These are phyloP conservation scores for Penicillium paxilli DNA, from an alignment of 495 filamentous ascomycete genomes.

Conservation along the genomic window DNA sequence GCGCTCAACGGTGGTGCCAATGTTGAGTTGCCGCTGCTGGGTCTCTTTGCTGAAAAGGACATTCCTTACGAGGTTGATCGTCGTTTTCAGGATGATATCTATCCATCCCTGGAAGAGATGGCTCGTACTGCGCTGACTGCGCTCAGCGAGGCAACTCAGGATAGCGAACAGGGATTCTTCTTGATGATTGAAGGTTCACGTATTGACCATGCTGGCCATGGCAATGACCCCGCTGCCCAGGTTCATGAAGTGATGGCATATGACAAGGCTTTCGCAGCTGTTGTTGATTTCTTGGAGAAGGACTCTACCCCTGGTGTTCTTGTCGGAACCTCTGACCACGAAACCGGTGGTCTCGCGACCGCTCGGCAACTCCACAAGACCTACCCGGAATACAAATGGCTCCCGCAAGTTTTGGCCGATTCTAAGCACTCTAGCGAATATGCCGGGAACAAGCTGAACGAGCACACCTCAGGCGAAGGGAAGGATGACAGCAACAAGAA, in stretches of 20 bases:
- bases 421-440: conserved; percentile 77
- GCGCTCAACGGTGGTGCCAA: conserved; percentile 65
- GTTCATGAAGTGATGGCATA: conserved; percentile 93
- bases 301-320: conserved; percentile 73
- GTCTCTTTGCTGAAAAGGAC: conserved; percentile 79
- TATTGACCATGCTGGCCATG: conserved; percentile 95
- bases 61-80: conserved; percentile 94
- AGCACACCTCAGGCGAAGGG: conserved; percentile 47
- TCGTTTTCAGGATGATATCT: conserved; percentile 69
- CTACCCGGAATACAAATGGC: conserved; percentile 85
- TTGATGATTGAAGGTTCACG: conserved; percentile 96
- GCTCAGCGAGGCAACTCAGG: conserved; percentile 77
- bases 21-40: conserved; percentile 79
- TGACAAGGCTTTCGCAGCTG: conserved; percentile 78
- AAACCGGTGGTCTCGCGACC: conserved; percentile 84
- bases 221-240: conserved; percentile 92
- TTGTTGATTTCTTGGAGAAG: conserved; percentile 79
- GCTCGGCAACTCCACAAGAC: conserved; percentile 68
- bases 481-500: conserved; percentile 19
- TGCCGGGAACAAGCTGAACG: conserved; percentile 56
- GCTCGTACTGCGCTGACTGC: conserved; percentile 74
- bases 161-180: conserved; percentile 93
- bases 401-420: conserved; percentile 76
- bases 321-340: conserved; percentile 90
- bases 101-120: conserved; percentile 93